Evolutionary conservation across 805 yeast genomes (phyloP).

Genomic region (Saturnispora halmiae): DNA sequence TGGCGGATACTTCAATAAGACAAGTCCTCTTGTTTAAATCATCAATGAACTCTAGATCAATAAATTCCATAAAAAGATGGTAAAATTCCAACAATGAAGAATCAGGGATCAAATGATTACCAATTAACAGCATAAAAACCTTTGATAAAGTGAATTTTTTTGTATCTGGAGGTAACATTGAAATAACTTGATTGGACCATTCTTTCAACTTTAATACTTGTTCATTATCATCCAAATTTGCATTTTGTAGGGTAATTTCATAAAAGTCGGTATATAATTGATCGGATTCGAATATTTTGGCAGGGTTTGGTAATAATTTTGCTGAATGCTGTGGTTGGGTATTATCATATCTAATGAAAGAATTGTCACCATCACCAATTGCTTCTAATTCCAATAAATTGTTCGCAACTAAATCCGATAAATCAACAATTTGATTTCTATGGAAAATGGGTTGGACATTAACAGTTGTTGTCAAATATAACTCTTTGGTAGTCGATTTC

Average conservation of each 20-base stretch:
- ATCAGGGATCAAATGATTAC: conserved; percentile 58
- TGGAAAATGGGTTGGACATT: conserved; percentile 96
- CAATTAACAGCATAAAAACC: conserved; percentile 60
- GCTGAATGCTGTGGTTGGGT: not conserved
- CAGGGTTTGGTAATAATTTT: not conserved
- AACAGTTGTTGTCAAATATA: conserved; percentile 84
- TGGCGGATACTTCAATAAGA: conserved; percentile 56
- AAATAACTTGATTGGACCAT: conserved; percentile 37
- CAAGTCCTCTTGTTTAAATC: conserved; percentile 67
- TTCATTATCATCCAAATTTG: conserved; percentile 31
- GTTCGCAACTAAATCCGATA: conserved; percentile 68
- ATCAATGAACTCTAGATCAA: conserved; percentile 57
- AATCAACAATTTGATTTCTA: conserved; percentile 71
- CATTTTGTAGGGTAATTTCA: conserved; percentile 28
- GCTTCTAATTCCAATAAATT: conserved; percentile 69
- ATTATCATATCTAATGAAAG: conserved; percentile 23
- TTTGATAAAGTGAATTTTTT: conserved; percentile 48
- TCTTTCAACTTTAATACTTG: conserved; percentile 24
- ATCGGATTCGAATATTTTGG: conserved; percentile 34
- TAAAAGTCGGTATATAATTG: conserved; percentile 63
- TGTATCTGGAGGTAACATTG: conserved; percentile 33
- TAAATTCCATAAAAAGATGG: conserved; percentile 39
- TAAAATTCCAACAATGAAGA: conserved; percentile 42
- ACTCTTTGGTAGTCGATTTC: conserved; percentile 87
- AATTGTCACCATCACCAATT: conserved; percentile 36